Percentiles rank a stretch among this genome's conserved stretches.
These are phyloP conservation scores for Penicillium pancosmium DNA, from an alignment of 495 filamentous ascomycete genomes.

Conservation along the genomic window DNA sequence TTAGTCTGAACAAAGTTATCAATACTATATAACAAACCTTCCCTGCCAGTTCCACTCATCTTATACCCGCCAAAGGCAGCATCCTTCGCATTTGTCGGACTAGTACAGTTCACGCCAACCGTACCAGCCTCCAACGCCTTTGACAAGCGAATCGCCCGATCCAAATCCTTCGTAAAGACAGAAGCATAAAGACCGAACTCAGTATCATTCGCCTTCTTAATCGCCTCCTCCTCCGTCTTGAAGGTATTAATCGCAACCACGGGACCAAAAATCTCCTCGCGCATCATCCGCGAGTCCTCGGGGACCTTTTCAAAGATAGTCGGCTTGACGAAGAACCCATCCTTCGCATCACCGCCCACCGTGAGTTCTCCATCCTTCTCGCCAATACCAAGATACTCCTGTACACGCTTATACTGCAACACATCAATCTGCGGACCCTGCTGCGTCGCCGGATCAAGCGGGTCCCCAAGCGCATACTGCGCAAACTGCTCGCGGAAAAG, in stretches of 20 bases:
- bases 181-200: slow-evolving; percentile 83
- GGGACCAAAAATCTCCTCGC: slow-evolving; percentile 84
- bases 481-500: slow-evolving; percentile 68
- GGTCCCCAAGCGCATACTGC: slow-evolving; percentile 72
- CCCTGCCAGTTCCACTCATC: slow-evolving; percentile 85
- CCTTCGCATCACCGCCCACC: slow-evolving; percentile 64
- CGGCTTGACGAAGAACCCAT: slow-evolving; percentile 69
- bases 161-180: slow-evolving; percentile 79
- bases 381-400: slow-evolving; percentile 73
- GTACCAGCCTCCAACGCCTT: slow-evolving; percentile 51
- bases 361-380: slow-evolving; percentile 74
- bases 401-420: slow-evolving; percentile 76
- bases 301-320: slow-evolving; percentile 71
- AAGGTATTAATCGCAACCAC: slow-evolving; percentile 81
- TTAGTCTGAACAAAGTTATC: slow-evolving; percentile 55
- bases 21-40: slow-evolving; percentile 50
- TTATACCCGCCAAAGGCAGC: slow-evolving; percentile 90
- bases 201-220: slow-evolving; percentile 77
- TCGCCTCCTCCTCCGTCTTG: slow-evolving; percentile 78
- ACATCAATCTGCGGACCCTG: slow-evolving; percentile 89
- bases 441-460: slow-evolving; percentile 68
- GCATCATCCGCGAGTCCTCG: slow-evolving; percentile 63
- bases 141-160: slow-evolving; percentile 42
- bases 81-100: slow-evolving; percentile 58
- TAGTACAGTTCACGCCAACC: slow-evolving; percentile 86